Evolutionary conservation across 306 rosid genomes (phyloP).

Genomic region (Dryas alaskensis): DNA sequence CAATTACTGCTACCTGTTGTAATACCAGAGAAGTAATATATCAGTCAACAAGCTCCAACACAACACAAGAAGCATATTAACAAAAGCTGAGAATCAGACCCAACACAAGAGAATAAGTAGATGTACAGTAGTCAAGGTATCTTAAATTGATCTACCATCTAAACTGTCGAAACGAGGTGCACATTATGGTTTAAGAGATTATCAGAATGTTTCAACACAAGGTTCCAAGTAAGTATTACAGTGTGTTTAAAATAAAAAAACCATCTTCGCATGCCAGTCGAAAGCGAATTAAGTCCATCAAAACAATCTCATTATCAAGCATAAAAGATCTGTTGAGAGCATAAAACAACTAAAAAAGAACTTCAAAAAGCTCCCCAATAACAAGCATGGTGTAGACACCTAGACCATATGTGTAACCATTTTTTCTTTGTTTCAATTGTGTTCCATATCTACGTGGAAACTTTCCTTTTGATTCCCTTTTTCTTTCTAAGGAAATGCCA

Average conservation of each 20-base stretch:
- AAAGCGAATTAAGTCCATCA: background rate
- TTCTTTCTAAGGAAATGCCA: background rate
- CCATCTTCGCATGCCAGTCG: background rate
- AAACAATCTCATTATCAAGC: background rate
- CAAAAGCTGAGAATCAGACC: background rate
- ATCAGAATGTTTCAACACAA: background rate
- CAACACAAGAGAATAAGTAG: background rate
- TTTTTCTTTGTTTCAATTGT: background rate
- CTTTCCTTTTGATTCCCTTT: background rate
- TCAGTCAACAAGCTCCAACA: conserved; percentile 14
- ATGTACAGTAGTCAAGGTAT: background rate
- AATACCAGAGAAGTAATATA: conserved; percentile 20
- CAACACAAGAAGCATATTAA: conserved; percentile 6
- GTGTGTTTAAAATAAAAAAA: background rate
- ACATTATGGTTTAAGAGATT: conserved; percentile 1
- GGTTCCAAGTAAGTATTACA: background rate
- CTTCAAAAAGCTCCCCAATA: background rate
- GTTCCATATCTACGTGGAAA: background rate
- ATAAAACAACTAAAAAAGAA: background rate
- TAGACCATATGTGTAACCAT: background rate
- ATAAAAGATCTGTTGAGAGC: background rate
- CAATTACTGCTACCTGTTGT: conserved; percentile 78
- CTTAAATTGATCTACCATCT: background rate
- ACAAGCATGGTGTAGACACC: conserved; percentile 4
- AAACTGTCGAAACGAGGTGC: background rate